Base-by-base conservation (phyloP, 352 stramenopile genomes). In the Globisporangium uncinulatum region DNA sequence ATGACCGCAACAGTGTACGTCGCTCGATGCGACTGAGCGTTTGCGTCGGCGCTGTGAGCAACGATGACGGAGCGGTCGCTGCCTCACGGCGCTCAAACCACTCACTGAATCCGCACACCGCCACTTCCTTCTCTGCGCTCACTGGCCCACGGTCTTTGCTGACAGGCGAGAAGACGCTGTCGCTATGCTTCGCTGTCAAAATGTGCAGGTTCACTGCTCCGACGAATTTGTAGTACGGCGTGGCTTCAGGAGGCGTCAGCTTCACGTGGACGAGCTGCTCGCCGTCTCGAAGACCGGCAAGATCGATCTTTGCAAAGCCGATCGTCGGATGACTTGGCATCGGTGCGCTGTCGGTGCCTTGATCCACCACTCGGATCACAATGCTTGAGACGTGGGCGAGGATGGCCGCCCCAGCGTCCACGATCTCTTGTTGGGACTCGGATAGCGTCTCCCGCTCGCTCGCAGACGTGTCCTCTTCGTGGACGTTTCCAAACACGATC, bases 221-320 rank as follows among this genome's bases (percentile, higher is more conserved):
- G 21, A 79, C 62, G 51, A 67, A 81, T 24, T 78, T 87, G 63
- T 76, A 81, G 37, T 86, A 88, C 24, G 78, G 68, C 0, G 69
- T 48, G 15, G 36, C 52, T 10, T 69, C 64, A 10, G 59, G 47
- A 29, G 80, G 77, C 11, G 87, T 43, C 21, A 90, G 55, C 11
- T 64, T 59, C 20, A 86, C 21, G 20, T 67, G 52, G 11, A 86
- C 54, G 4, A 83, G 66, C 39, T 80, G 63, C 14, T 70, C 47
- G 14, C 74, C 78, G 29, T 66, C 51, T 6, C 57, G 58, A 8
- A 86, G 54, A 17, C 54, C 64, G 2, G 71, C 65, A 8, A 90
- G 53, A 53, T 90, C 72, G 10, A 90, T 51, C 49, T 78, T 83
- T 15, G 59, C 77, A 39, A 65, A 74, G 3, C 73, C 80, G 43